phyloP scores from a whole-genome alignment of 129 eudicot species.

The Helianthus tuberosus region DNA sequence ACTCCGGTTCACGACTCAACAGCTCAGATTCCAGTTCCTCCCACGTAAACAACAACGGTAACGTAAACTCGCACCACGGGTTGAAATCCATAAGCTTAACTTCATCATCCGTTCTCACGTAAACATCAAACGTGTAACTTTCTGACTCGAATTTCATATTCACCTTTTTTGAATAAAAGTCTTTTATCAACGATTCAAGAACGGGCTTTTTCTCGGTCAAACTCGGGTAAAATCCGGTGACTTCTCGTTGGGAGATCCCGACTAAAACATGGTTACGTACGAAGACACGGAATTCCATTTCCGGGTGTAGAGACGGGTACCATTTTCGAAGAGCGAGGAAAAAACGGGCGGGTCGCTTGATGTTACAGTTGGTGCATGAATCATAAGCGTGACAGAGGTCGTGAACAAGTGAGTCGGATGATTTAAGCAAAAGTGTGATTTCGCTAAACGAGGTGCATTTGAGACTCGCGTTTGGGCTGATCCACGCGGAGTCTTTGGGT shows the following conservation, averaged over 20 bases:
- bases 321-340: slow-evolving; percentile 84
- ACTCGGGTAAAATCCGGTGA: slow-evolving; percentile 77
- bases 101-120: slow-evolving; percentile 53
- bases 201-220: slow-evolving; percentile 49
- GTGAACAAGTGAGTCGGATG: slow-evolving; percentile 83
- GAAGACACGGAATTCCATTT: slow-evolving; percentile 96
- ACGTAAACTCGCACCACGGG: slow-evolving; percentile 77
- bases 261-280: slow-evolving; percentile 44
- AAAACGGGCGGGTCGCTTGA: slow-evolving; percentile 56
- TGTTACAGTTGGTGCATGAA: slow-evolving; percentile 54
- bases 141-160: slow-evolving; percentile 54
- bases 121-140: slow-evolving; percentile 85
- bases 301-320: slow-evolving; percentile 75
- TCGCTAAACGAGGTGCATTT: slow-evolving; percentile 79
- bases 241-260: slow-evolving; percentile 93
- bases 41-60: slow-evolving; percentile 79
- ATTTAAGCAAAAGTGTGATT: slow-evolving; percentile 63
- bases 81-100: slow-evolving; percentile 87
- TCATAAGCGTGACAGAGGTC: slow-evolving; percentile 88
- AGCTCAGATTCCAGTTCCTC: slow-evolving; percentile 57
- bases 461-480: slow-evolving; percentile 73
- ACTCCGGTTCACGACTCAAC: slow-evolving; percentile 33
- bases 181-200: slow-evolving; percentile 35
- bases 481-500: slow-evolving; percentile 95
- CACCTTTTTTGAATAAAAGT: slow-evolving; percentile 49